Conservation (phyloP, 2,329 filamentous ascomycete genomes). For the Claviceps monticola region DNA sequence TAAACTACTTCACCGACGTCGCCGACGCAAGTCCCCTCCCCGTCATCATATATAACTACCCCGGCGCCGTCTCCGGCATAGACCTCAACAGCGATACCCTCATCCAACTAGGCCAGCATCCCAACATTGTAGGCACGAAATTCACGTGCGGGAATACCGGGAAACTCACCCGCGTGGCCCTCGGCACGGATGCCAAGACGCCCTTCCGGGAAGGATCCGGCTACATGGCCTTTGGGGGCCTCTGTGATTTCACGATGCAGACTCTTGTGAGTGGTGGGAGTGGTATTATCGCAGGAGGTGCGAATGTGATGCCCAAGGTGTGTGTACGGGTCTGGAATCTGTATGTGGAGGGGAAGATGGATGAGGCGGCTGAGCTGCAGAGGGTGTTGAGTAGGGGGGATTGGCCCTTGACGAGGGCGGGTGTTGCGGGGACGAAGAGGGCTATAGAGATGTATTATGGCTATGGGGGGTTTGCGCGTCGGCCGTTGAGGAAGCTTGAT, state of each 20-base stretch:
- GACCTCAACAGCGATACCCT: slow-evolving; percentile 84
- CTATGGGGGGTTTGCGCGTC: slow-evolving; percentile 64
- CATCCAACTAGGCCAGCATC: slow-evolving; percentile 63
- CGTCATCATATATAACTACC: slow-evolving; percentile 85
- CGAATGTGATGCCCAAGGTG: slow-evolving; percentile 73
- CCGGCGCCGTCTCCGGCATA: slow-evolving; percentile 71
- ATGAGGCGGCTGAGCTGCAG: slow-evolving; percentile 64
- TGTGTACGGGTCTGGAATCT: slow-evolving; percentile 69
- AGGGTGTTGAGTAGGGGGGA: slow-evolving; percentile 66
- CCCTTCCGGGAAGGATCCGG: slow-evolving; percentile 43
- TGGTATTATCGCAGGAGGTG: slow-evolving; percentile 74
- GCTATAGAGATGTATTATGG: slow-evolving; percentile 70
- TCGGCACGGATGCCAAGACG: slow-evolving; percentile 57
- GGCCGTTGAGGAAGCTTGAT: slow-evolving; percentile 54
- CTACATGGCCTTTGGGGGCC: slow-evolving; percentile 79
- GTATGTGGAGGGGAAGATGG: slow-evolving; percentile 56
- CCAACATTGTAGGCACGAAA: slow-evolving; percentile 78
- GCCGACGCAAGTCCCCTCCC: slow-evolving; percentile 64
- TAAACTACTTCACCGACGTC: slow-evolving; percentile 60
- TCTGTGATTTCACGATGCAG: slow-evolving; percentile 78
- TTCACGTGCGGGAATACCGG: slow-evolving; percentile 88
- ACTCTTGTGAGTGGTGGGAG: slow-evolving; percentile 66
- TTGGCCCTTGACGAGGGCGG: slow-evolving; percentile 71
- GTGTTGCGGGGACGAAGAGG: slow-evolving; percentile 75
- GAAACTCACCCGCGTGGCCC: slow-evolving; percentile 71